A percentile compares a stretch with the other conserved stretches of the same genome.
These are phyloP conservation scores for Dictyostelium purpureum DNA, from an alignment of 78 protist genomes.

Conservation along the genomic window DNA sequence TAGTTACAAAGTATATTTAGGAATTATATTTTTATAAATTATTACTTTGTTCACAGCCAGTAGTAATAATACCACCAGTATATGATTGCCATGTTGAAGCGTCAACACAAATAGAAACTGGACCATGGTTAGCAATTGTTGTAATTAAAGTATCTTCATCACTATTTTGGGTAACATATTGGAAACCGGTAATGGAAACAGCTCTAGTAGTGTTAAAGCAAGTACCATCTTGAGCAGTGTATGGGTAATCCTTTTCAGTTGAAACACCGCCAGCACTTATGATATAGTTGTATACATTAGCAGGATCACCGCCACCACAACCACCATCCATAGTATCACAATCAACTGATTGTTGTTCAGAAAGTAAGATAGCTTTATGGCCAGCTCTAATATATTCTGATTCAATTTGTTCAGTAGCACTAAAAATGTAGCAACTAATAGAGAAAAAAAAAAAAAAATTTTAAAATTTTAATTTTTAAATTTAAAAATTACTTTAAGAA, in stretches of 20 bases:
- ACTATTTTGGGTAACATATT: conserved; percentile 19
- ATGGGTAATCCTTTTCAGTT: conserved; percentile 46
- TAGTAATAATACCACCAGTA: conserved; percentile 62
- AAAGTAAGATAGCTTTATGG: background rate
- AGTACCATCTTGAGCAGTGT: conserved; percentile 63
- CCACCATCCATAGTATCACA: conserved; percentile 76
- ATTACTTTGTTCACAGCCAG: conserved; percentile 19
- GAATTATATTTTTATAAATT: background rate
- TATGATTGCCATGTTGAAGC: conserved; percentile 82
- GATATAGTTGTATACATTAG: conserved; percentile 69
- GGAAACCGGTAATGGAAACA: conserved; percentile 36
- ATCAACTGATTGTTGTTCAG: conserved; percentile 82
- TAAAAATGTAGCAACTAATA: background rate
- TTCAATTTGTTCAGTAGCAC: conserved; percentile 26
- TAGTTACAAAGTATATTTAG: background rate
- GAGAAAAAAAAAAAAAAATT: background rate
- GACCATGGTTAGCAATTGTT: conserved; percentile 62
- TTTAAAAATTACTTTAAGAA: conserved; percentile 69
- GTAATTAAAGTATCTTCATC: conserved; percentile 38
- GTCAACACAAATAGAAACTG: conserved; percentile 85
- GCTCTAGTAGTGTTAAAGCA: conserved; percentile 23
- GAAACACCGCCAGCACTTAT: conserved; percentile 69
- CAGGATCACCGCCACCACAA: conserved; percentile 86
- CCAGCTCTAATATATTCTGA: conserved; percentile 66
- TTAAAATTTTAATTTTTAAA: conserved; percentile 3